Percentiles rank a stretch among this genome's conserved stretches.
These are phyloP conservation scores for Didymella exigua DNA, from an alignment of 2,329 filamentous ascomycete genomes.

Conservation along the genomic window DNA sequence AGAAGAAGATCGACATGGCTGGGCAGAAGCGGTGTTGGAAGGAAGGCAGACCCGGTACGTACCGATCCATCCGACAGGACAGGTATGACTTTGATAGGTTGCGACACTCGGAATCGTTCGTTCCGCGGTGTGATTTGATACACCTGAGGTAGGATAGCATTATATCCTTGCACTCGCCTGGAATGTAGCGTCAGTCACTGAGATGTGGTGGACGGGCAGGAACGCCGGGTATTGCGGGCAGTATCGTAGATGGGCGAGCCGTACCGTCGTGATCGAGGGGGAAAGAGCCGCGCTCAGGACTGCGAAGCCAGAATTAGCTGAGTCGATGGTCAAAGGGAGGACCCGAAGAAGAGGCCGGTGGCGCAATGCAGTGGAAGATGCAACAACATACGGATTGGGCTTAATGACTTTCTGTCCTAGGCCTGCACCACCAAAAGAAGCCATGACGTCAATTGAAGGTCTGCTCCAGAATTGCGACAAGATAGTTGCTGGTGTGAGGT, in stretches of 20 bases:
- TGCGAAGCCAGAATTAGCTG: conserved; percentile 46
- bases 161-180: conserved; percentile 90
- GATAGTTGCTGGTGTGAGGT: background rate
- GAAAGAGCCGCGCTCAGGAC: conserved; percentile 90
- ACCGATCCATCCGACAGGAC: conserved; percentile 93
- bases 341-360: conserved; percentile 4
- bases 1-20: conserved; percentile 7
- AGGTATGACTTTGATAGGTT: conserved; percentile 87
- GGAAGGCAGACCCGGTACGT: conserved; percentile 47
- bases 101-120: conserved; percentile 86
- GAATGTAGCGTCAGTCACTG: conserved; percentile 29
- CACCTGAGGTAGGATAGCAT: conserved; percentile 87
- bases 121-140: conserved; percentile 80
- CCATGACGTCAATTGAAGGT: conserved; percentile 4
- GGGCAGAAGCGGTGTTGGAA: conserved; percentile 17
- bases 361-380: conserved; percentile 11
- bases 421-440: conserved; percentile 70
- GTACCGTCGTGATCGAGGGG: conserved; percentile 91
- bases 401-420: conserved; percentile 67
- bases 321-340: conserved; percentile 2
- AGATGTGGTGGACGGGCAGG: background rate
- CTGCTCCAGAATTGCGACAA: background rate
- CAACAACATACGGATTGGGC: conserved; percentile 68
- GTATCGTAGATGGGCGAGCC: conserved; percentile 54
- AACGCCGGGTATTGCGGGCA: background rate